Evolutionary conservation across 768 basidiomycete species (phyloP).

Genomic region (Lactarius hatsudake): DNA sequence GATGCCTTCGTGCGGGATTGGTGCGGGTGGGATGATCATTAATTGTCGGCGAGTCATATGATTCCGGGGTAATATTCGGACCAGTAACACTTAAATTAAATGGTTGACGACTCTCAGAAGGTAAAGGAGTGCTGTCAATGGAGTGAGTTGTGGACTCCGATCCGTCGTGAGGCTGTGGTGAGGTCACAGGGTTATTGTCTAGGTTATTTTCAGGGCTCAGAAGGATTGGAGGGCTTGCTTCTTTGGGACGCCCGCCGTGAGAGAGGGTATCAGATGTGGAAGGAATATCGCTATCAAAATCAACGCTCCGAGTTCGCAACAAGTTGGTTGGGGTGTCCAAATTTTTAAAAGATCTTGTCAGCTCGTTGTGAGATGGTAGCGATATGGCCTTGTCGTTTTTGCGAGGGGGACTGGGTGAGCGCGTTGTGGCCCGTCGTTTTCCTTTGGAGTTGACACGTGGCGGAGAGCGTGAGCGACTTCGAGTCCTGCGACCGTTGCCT

Average conservation of each 20-base stretch:
- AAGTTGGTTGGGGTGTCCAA: not conserved
- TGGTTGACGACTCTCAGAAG: constrained; percentile 2
- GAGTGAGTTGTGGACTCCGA: not conserved
- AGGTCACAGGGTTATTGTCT: not conserved
- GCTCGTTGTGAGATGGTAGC: not conserved
- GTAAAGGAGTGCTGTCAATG: not conserved
- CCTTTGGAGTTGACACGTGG: constrained; percentile 7
- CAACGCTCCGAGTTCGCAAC: not conserved
- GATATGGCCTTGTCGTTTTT: not conserved
- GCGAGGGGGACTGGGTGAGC: not conserved
- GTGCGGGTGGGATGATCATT: constrained; percentile 4
- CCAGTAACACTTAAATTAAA: not conserved
- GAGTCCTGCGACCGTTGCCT: not conserved
- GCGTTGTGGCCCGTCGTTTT: constrained; percentile 11
- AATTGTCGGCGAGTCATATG: not conserved
- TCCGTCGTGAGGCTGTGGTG: not conserved
- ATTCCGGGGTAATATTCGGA: constrained; percentile 5
- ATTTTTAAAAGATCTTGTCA: not conserved
- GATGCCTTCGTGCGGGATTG: constrained; percentile 30
- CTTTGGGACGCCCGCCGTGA: not conserved
- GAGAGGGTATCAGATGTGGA: not conserved
- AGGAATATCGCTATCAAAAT: not conserved
- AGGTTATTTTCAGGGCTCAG: not conserved
- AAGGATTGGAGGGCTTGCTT: not conserved
- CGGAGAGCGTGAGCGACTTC: not conserved